Conservation (phyloP, 2,329 filamentous ascomycete genomes). For the Periconia digitata region DNA sequence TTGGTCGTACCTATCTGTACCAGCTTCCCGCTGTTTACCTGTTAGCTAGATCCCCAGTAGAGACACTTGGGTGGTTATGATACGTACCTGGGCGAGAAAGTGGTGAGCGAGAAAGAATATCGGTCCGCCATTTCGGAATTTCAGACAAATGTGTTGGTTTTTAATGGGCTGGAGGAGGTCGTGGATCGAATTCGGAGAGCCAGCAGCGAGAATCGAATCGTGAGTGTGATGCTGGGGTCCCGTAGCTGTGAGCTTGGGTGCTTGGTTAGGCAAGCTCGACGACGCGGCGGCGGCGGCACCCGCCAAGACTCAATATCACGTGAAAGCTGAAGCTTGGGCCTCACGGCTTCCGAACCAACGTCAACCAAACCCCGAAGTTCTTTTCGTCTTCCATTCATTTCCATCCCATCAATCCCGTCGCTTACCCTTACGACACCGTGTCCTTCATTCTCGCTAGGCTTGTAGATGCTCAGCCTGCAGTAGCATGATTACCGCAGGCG, state of each 20-base stretch:
- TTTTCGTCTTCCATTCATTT: slow-evolving; percentile 16
- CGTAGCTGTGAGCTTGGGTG: slow-evolving; percentile 31
- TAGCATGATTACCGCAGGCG: slow-evolving; percentile 15
- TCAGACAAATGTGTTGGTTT: slow-evolving; percentile 1
- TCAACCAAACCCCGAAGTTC: slow-evolving; percentile 4
- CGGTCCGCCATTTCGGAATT: slow-evolving; percentile 77
- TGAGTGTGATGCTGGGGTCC: slow-evolving; percentile 11
- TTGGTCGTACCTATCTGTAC: slow-evolving; percentile 82
- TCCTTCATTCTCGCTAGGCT: slow-evolving; percentile 12
- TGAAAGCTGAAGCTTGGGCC: slow-evolving; percentile 18
- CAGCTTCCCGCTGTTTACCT: slow-evolving; percentile 79
- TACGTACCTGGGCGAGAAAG: slow-evolving; percentile 95
- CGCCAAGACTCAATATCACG: slow-evolving; percentile 16
- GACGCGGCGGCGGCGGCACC: slow-evolving; percentile 4
- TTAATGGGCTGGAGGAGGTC: slow-evolving; percentile 1
- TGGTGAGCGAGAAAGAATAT: slow-evolving; percentile 99
- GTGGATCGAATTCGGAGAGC: slow-evolving; percentile 1
- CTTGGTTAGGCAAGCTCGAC: slow-evolving; percentile 29
- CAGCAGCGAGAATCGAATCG: neutral
- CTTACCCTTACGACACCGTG: slow-evolving; percentile 32
- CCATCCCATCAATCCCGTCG: slow-evolving; percentile 11
- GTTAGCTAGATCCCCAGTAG: slow-evolving; percentile 56
- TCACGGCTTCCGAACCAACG: too few species aligned
- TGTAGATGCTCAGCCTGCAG: neutral
- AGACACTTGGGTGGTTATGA: slow-evolving; percentile 2